Percentiles rank a stretch among this genome's conserved stretches.
These are phyloP conservation scores for Agaricus blazei DNA, from an alignment of 768 basidiomycete species.

Conservation along the genomic window DNA sequence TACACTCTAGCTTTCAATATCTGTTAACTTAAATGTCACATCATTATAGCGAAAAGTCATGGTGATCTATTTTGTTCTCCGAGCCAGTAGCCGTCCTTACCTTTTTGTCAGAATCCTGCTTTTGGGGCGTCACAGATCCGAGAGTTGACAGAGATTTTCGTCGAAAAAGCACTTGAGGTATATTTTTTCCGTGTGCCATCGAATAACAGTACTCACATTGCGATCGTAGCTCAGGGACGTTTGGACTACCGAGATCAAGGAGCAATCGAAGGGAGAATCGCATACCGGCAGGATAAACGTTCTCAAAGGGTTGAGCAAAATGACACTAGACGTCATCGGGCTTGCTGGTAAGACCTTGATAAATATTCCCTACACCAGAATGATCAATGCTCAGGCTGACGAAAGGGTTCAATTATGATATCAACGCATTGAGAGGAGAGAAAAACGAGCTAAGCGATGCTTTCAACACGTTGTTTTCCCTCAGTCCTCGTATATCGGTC, in stretches of 20 bases:
- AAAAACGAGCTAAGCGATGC: constrained; percentile 49
- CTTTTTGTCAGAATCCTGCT: constrained; percentile 48
- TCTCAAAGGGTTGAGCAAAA: constrained; percentile 56
- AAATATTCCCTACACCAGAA: no score
- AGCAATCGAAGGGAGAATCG: constrained; percentile 14
- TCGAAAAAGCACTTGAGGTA: constrained; percentile 51
- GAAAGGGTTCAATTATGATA: constrained; percentile 29
- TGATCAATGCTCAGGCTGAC: no score
- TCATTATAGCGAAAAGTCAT: constrained; percentile 36
- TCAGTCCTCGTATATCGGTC: constrained; percentile 30
- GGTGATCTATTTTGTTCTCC: constrained; percentile 20
- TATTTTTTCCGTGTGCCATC: not conserved
- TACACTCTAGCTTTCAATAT: not conserved
- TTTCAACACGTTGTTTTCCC: constrained; percentile 44
- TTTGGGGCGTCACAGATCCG: constrained; percentile 59
- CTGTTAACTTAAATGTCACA: not conserved
- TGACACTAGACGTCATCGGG: constrained; percentile 75
- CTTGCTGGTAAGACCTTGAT: constrained; percentile 40
- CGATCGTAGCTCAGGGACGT: constrained; percentile 40
- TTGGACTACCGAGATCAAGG: constrained; percentile 23
- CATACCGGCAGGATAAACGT: constrained; percentile 43
- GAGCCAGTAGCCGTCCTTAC: not conserved
- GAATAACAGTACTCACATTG: no score
- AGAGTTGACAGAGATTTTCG: constrained; percentile 50
- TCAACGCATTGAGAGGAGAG: constrained; percentile 24